A percentile compares a stretch with the other conserved stretches of the same genome.
Conservation (phyloP, 805 yeast species). For the Pichia eremophila region DNA sequence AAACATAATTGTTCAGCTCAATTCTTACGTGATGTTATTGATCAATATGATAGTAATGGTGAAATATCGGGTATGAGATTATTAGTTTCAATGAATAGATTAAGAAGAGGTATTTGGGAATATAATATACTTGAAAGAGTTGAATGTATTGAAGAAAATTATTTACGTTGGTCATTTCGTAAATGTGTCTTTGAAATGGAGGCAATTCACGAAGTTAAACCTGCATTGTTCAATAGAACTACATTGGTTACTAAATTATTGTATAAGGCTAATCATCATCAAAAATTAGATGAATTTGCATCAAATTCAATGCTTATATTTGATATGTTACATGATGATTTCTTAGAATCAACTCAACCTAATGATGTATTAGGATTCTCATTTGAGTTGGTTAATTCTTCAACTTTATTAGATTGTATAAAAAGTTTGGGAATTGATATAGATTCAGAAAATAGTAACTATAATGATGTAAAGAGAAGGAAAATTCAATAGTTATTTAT, state of each 20-base stretch:
- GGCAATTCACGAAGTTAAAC: conserved; percentile 6
- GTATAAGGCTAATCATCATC: conserved; percentile 3
- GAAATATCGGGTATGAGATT: conserved; percentile 5
- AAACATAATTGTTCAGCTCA: conserved; percentile 6
- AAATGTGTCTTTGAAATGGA: conserved; percentile 10
- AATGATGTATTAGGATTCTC: conserved; percentile 3
- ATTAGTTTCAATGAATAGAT: conserved; percentile 4
- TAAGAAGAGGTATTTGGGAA: conserved; percentile 7
- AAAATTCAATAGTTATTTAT: neutral
- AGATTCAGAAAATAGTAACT: neutral
- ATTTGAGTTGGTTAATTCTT: neutral
- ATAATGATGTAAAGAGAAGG: neutral
- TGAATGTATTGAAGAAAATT: conserved; percentile 7
- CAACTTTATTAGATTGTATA: conserved; percentile 3
- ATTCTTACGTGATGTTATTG: conserved; percentile 6
- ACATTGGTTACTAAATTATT: conserved; percentile 5
- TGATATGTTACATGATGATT: conserved; percentile 8
- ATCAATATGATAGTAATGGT: conserved; percentile 7
- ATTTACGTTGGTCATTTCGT: conserved; percentile 5
- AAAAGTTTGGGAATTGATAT: conserved; percentile 5
- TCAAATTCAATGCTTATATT: conserved; percentile 7
- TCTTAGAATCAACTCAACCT: neutral
- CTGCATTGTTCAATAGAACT: conserved; percentile 1
- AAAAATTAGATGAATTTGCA: conserved; percentile 2
- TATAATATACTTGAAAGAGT: conserved; percentile 5